Evolutionary conservation across 805 yeast species (phyloP).

Genomic region (Spathaspora gorwiae): DNA sequence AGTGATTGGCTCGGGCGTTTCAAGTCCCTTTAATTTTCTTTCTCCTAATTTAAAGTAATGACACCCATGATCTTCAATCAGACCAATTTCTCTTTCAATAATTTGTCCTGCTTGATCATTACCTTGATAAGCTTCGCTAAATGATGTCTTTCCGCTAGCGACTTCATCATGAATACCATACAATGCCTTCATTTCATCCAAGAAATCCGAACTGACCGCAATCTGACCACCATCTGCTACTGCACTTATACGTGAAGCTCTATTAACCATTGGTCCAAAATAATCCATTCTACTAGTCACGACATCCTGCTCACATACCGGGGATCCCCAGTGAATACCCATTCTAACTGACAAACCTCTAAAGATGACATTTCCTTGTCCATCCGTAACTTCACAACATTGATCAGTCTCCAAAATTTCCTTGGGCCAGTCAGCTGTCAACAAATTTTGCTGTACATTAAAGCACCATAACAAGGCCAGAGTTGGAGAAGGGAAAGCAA

Average conservation of each 20-base stretch:
- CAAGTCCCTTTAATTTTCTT: conserved; percentile 86
- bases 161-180: conserved; percentile 45
- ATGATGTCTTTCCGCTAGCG: conserved; percentile 15
- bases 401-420: conserved; percentile 82
- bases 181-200: conserved; percentile 63
- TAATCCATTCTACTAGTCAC: conserved; percentile 98
- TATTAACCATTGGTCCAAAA: conserved; percentile 96
- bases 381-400: conserved; percentile 74
- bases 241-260: conserved; percentile 89
- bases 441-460: conserved; percentile 80
- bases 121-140: conserved; percentile 44
- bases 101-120: conserved; percentile 46
- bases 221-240: conserved; percentile 99
- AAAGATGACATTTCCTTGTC: conserved; percentile 56
- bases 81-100: conserved; percentile 59
- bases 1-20: conserved; percentile 84
- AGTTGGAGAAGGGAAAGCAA: conserved; percentile 88
- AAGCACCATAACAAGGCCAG: conserved; percentile 93
- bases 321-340: conserved; percentile 99
- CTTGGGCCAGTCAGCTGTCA: conserved; percentile 89
- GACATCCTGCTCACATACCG: conserved; percentile 92
- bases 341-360: conserved; percentile 92
- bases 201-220: conserved; percentile 76
- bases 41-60: conserved; percentile 71
- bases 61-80: conserved; percentile 68